Evolutionary conservation across 1,139 yeast species (phyloP).

Genomic region (Candida labiduridarum): DNA sequence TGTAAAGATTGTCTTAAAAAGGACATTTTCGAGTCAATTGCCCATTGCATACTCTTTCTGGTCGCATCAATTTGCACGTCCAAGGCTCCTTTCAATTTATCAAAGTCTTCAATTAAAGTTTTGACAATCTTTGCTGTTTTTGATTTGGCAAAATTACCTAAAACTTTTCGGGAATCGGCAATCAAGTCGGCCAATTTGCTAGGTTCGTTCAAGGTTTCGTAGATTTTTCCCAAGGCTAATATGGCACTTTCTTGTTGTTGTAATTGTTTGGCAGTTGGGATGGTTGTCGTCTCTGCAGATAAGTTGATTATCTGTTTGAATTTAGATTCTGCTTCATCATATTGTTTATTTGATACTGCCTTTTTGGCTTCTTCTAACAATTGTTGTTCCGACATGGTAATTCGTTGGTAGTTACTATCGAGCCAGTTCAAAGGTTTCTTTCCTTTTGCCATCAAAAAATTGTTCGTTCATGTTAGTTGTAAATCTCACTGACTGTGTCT

Average conservation of each 20-base stretch:
- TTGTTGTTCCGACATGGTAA: slow-evolving; percentile 21
- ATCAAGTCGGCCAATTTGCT: slow-evolving; percentile 63
- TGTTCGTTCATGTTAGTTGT: neutral
- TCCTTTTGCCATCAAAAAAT: slow-evolving; percentile 5
- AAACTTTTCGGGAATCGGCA: slow-evolving; percentile 66
- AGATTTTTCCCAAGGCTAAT: slow-evolving; percentile 63
- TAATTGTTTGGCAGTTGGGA: slow-evolving; percentile 25
- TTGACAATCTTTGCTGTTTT: slow-evolving; percentile 90
- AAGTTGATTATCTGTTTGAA: slow-evolving; percentile 47
- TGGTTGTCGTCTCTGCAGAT: slow-evolving; percentile 36
- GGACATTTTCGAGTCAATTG: slow-evolving; percentile 77
- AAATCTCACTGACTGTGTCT: neutral
- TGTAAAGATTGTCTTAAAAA: slow-evolving; percentile 88
- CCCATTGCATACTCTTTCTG: slow-evolving; percentile 85
- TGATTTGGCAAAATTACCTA: slow-evolving; percentile 84
- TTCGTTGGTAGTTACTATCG: slow-evolving; percentile 5
- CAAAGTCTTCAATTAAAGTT: slow-evolving; percentile 76
- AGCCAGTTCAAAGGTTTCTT: neutral
- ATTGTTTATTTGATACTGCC: slow-evolving; percentile 51
- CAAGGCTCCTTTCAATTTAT: slow-evolving; percentile 64
- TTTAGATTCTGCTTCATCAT: slow-evolving; percentile 56
- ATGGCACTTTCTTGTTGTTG: slow-evolving; percentile 66
- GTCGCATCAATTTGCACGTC: slow-evolving; percentile 77
- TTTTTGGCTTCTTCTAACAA: slow-evolving; percentile 58
- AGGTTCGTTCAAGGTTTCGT: slow-evolving; percentile 46